Evolutionary conservation across 495 filamentous ascomycete genomes (phyloP).

Genomic region (Lasiosphaeriaceae sp.): DNA sequence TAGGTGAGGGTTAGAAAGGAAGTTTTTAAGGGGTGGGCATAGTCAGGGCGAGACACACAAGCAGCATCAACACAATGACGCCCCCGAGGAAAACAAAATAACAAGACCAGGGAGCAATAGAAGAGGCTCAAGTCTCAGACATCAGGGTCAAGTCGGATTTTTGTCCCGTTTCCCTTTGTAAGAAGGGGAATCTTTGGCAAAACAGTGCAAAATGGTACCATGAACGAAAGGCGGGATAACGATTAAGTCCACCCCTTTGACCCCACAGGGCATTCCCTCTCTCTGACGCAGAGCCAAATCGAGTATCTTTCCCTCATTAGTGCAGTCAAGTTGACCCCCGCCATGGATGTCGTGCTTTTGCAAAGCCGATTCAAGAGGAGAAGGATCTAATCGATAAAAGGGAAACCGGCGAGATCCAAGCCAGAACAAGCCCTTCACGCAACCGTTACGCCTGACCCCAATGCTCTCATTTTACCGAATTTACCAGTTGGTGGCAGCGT

Average conservation of each 20-base stretch:
- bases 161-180: not conserved
- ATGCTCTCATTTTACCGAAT: slow-evolving; percentile 17
- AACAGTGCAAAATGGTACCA: slow-evolving; percentile 16
- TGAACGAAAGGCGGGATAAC: slow-evolving; percentile 43
- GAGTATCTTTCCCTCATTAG: slow-evolving; percentile 99
- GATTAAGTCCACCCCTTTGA: slow-evolving; percentile 53
- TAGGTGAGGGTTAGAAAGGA: too few relatives aligned
- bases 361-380: slow-evolving; percentile 15
- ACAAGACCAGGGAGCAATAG: too few relatives aligned
- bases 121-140: not conserved
- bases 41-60: too few relatives aligned
- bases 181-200: not conserved
- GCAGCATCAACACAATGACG: too few relatives aligned
- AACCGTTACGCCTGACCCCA: slow-evolving; percentile 27
- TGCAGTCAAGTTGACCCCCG: slow-evolving; percentile 56
- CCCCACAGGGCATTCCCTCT: slow-evolving; percentile 94
- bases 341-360: slow-evolving; percentile 21
- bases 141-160: not conserved
- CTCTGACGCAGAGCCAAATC: slow-evolving; percentile 39
- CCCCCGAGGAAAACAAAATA: too few relatives aligned
- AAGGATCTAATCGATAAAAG: slow-evolving; percentile 18
- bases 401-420: slow-evolving; percentile 21
- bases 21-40: too few relatives aligned
- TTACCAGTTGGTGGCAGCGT: slow-evolving; percentile 61
- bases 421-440: slow-evolving; percentile 19